A percentile compares a stretch with the other conserved stretches of the same genome.
These are phyloP conservation scores for Aegilops sharonensis DNA, from an alignment of 176 grass and related monocot species.

Conservation along the genomic window DNA sequence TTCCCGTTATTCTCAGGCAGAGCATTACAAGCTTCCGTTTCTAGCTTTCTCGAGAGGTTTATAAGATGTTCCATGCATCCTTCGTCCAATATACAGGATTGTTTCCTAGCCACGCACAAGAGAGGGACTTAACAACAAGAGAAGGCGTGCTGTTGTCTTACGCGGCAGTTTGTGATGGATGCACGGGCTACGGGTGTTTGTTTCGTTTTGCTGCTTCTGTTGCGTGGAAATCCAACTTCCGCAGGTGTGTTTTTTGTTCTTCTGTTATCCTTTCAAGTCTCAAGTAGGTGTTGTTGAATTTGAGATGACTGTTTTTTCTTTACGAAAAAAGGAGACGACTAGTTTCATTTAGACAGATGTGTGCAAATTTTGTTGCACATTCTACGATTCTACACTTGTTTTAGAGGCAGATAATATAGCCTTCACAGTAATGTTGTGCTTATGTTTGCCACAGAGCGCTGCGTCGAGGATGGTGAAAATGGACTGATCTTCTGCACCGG, in stretches of 20 bases:
- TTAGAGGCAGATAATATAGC: background rate
- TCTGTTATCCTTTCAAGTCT: too few species aligned
- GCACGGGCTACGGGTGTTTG: background rate
- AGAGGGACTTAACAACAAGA: background rate
- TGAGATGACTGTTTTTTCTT: too few species aligned
- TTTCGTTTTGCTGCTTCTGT: background rate
- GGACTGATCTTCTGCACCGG: background rate
- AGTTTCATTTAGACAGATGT: background rate
- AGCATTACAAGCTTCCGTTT: background rate
- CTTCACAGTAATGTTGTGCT: background rate
- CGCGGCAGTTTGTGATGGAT: background rate
- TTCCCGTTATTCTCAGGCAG: background rate
- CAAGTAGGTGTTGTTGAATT: background rate
- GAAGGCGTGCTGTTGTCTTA: background rate
- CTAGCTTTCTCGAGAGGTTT: background rate
- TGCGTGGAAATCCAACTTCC: background rate
- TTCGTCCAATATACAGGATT: background rate
- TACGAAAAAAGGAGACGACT: background rate
- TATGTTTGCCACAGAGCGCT: background rate
- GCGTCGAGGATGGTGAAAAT: background rate
- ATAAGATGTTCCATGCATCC: background rate
- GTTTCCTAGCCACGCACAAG: background rate
- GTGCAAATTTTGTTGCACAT: background rate
- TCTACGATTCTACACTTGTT: background rate
- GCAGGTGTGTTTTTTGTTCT: background rate